Base-by-base conservation (phyloP, 352 stramenopile species). In the Phytophthora sp. region DNA sequence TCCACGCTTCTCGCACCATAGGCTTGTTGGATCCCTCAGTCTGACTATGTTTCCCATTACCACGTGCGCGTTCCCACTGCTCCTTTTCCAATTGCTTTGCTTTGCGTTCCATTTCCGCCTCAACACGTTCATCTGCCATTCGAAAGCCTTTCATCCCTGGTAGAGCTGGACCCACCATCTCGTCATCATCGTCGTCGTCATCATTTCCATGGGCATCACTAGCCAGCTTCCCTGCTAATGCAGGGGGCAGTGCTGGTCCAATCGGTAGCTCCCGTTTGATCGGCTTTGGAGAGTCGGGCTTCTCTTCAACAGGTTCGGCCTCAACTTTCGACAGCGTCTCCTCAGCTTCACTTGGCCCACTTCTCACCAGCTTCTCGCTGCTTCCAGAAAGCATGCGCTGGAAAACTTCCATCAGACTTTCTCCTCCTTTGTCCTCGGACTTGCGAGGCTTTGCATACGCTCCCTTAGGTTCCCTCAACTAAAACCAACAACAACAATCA, bases 101-200 rank as follows among this genome's bases (percentile, higher is more conserved):
- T 12, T 80, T 72, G 1, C 69, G 75, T 21, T 54, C 67, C 84
- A 96, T 96, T 69, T 91, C 79, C 3, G 73, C 79, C 45, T 96
- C 85, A 1, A 92, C 74, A 2, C 62, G 71, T 35, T 89, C 79
- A 43, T 94, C 87, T 12, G 87, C 77, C 27, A 77, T 35, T 4
- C 87, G 84, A 17, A 91, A 94, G 5, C 85, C 87, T 23, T 86
- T 90, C 78, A 86, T 91, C 0, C 87, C 87, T 24, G 85, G 87
- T 11, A 96, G 62, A 12, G 80, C 81, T 23, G 87, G 87, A 1
- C 87, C 87, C 3, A 96, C 64, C 23, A 88, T 34, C 1, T 86
- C 77, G 17, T 88, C 76, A 3, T 83, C 74, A 1, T 88, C 70
- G 4, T 80, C 67, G 11, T 75, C 59, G 7, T 51, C 59, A 26